Conservation (phyloP, 306 rosid species). For the Rubus parviflorus region DNA sequence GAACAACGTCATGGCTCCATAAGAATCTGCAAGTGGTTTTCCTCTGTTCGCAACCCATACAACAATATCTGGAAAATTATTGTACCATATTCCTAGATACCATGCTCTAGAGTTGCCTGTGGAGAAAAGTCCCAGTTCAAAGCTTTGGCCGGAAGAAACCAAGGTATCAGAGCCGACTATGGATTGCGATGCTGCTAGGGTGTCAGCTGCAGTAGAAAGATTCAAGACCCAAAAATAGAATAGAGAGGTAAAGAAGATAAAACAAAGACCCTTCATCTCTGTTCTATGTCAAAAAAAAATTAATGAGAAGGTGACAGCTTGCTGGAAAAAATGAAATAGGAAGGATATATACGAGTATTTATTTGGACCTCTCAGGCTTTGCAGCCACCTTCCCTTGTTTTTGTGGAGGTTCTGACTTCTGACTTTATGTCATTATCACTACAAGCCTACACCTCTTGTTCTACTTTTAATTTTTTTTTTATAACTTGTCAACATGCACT, state of each 20-base stretch:
- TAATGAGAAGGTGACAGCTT: too few species aligned
- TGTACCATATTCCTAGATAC: conserved; percentile 32
- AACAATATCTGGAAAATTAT: background rate
- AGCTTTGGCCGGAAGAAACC: conserved; percentile 8
- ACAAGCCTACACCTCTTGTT: background rate
- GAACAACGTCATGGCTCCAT: background rate
- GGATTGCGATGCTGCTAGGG: background rate
- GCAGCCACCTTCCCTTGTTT: background rate
- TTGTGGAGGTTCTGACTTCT: background rate
- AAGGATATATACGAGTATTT: background rate
- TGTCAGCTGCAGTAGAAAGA: conserved; percentile 7
- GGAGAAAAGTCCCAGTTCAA: conserved; percentile 26
- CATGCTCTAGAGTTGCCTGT: background rate
- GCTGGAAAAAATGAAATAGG: background rate
- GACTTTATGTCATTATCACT: too few species aligned
- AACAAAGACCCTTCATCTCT: background rate
- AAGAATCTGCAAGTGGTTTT: background rate
- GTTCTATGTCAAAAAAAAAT: background rate
- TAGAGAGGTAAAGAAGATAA: background rate
- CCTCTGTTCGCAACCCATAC: conserved; percentile 36
- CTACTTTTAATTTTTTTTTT: background rate
- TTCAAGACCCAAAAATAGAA: background rate
- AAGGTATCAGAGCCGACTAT: background rate
- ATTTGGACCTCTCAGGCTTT: background rate
- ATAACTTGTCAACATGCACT: background rate